Evolutionary conservation across 2,329 filamentous ascomycete species (phyloP), one percentile per base, ranked within the genome.

Genomic region (Penicillium sp.): DNA sequence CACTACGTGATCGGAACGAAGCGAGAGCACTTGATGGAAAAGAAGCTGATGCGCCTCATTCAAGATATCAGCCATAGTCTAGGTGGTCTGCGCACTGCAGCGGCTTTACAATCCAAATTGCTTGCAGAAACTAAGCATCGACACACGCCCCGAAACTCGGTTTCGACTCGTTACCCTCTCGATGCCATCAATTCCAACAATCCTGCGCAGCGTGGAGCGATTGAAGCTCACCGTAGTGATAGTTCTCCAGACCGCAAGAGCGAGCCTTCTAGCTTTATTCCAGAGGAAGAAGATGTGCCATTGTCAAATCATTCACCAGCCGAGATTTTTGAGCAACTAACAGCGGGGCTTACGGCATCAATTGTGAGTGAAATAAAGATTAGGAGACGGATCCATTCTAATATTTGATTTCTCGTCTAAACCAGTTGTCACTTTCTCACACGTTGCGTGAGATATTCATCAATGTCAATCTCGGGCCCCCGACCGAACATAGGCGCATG

Each of bases 1-100:
- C 40, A 43, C 32, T 35, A 35, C 7, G 40, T 43, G 29, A 9
- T 29, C n/a, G 40, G 40, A 35, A 43, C 40, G 24, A 33, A 26
- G 32, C 40, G 24, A 34, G 28, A 43, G 24, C 40, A 43, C 5
- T 3, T 4, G 2, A 13, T 43, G 9, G 40, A 43, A 9, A 34
- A 43, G 9, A 13, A 12, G 2, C 29, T 97, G 4, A 86, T 90
- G 39, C 85, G 88, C 62, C 91, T 88, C 55, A 81, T 97, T 60
- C 88, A 95, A 66, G 83, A 82, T 41, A 77, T 97, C 29, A 84
- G 88, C 3, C 90, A 96, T 65, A 90, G 89, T 55, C 84, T 96
- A 54, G 90, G 91, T 66, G 93, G 91, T 8, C 73, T 98, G 60
- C 81, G 90, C 55, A 95, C 89, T 73, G 90, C 93, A 34, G 88